Evolutionary conservation across 371 early-diverging fungal species (phyloP).

Genomic region (Mortierella sp.): DNA sequence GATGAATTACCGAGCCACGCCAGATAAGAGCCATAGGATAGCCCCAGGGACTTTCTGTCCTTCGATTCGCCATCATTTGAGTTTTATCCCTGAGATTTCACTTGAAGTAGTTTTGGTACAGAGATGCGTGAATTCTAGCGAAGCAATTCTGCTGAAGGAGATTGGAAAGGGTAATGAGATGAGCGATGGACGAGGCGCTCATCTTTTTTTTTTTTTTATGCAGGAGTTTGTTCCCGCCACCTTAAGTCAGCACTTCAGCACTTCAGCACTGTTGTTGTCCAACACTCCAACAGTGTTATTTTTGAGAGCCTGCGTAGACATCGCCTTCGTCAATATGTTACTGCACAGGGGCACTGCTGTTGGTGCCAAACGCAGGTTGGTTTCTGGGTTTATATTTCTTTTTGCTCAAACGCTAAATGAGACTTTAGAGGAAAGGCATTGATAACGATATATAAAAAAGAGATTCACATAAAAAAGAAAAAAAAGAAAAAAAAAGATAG

Average conservation of each 20-base stretch:
- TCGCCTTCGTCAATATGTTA: background rate
- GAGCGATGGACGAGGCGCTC: background rate
- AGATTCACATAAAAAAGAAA: background rate
- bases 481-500: background rate
- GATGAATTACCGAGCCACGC: constrained; percentile 51
- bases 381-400: background rate
- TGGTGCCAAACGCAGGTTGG: background rate
- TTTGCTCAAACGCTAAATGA: no score
- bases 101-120: background rate
- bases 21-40: constrained; percentile 57
- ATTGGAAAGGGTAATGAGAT: background rate
- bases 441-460: background rate
- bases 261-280: background rate
- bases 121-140: background rate
- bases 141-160: background rate
- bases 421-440: no score
- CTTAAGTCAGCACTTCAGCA: background rate
- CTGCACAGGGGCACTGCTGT: background rate
- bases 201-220: background rate
- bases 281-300: background rate
- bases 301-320: constrained; percentile 6
- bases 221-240: no score
- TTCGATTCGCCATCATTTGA: constrained; percentile 12
- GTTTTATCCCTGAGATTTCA: background rate
- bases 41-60: constrained; percentile 51